phyloP scores from a whole-genome alignment of 768 basidiomycete genomes.

The Ramaria sp. region DNA sequence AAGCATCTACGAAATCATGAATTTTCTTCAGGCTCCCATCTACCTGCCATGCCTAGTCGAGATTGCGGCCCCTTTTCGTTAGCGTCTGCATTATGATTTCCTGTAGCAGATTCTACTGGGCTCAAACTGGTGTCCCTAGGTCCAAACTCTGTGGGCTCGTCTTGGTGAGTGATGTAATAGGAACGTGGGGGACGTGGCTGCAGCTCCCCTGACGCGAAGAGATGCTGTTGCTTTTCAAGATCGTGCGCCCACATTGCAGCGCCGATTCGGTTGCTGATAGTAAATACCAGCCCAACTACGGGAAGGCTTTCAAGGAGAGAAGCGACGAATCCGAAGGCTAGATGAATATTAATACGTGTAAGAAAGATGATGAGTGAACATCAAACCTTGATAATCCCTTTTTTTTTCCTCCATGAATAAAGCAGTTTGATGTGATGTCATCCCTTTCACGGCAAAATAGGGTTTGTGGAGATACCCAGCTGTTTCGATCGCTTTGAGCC shows the following conservation, averaged over 20 bases:
- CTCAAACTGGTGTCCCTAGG: neutral
- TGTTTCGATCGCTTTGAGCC: constrained; percentile 57
- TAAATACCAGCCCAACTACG: constrained; percentile 71
- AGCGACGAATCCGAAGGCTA: constrained; percentile 80
- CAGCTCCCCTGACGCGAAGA: constrained; percentile 24
- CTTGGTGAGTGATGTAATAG: neutral
- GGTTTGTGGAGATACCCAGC: constrained; percentile 58
- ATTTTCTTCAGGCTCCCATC: too few species aligned
- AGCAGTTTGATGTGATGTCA: constrained; percentile 58
- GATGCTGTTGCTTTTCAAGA: constrained; percentile 32
- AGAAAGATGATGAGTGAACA: neutral
- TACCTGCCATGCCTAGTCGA: too few species aligned
- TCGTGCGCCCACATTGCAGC: constrained; percentile 92
- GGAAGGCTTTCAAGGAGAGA: constrained; percentile 76
- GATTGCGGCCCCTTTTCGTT: too few species aligned
- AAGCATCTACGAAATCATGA: too few species aligned
- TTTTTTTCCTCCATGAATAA: constrained; percentile 83
- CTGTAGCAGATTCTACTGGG: neutral
- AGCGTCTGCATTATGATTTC: too few species aligned
- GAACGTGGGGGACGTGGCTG: constrained; percentile 18
- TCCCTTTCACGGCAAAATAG: constrained; percentile 78
- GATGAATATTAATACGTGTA: neutral
- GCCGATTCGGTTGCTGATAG: constrained; percentile 79
- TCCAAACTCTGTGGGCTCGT: neutral
- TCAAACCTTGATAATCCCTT: constrained; percentile 74